Base-by-base conservation (phyloP, 2,329 filamentous ascomycete genomes). In the Aspergillus sp. region DNA sequence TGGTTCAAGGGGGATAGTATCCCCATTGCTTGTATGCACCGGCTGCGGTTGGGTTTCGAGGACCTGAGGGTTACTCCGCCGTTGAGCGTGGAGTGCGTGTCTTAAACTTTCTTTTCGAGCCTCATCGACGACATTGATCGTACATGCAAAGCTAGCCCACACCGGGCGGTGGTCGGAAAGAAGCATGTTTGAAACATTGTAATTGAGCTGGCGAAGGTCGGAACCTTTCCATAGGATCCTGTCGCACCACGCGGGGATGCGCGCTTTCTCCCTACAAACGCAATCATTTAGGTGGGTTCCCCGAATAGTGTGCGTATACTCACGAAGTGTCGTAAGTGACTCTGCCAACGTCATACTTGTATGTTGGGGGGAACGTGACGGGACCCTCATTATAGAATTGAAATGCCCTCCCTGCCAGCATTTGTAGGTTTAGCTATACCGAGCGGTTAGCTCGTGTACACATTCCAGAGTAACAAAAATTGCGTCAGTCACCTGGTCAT, bases 161-260 rank as follows among this genome's bases (percentile, higher is more conserved):
- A 99, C 93, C 2, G 95, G 95, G n/a, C 93, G 85, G 73, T 99
- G 95, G 70, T 99, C 95, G 0, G 95, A 99, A 72, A 98, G 96
- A 12, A 84, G 85, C 37, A 99, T 80, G 31, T 91, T 87, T 3
- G 93, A 92, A 53, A 85, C 88, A 68, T 90, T 85, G 74, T 99
- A 99, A 33, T 90, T 84, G 11, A 90, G 80, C 71, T 98, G 95
- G 43, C 87, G 87, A 37, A 99, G 82, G 65, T 91, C 93, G 59
- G 84, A 79, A 7, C 95, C 95, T 76, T 93, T 96, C 58, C 90
- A 88, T 8, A 99, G 78, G 46, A 99, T 90, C 39, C 95, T 90
- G 74, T 99, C 95, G 60, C 93, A 97, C 95, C 95, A 99, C 0
- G 95, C 95, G 3, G 95, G 95, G 61, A 98, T 97, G 15, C 95